Percentiles rank a stretch among this genome's conserved stretches.
Conservation (phyloP, 78 protist species). For the Isochrysis galbana region DNA sequence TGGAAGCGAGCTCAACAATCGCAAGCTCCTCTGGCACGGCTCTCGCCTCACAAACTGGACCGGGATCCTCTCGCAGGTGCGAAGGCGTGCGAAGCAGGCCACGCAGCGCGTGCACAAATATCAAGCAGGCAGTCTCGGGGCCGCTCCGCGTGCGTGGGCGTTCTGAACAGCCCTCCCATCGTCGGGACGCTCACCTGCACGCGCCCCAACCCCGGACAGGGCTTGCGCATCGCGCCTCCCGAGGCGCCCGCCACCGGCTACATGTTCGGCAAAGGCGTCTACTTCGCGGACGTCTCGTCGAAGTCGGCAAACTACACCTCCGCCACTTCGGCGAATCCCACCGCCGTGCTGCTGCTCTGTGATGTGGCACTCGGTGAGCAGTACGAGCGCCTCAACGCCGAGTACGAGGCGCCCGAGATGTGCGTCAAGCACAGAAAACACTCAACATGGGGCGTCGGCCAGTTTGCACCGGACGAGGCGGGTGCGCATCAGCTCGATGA, state of each 20-base stretch:
- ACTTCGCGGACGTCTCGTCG: conserved; percentile 34
- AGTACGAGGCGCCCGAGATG: neutral
- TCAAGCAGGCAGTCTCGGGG: too few relatives aligned
- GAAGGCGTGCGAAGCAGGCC: too few relatives aligned
- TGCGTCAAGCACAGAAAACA: neutral
- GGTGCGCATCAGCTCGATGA: neutral
- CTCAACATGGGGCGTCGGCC: neutral
- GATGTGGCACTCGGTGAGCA: conserved; percentile 69
- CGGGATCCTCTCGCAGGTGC: conserved; percentile 67
- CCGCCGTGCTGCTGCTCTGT: conserved; percentile 51
- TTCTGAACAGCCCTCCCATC: too few relatives aligned
- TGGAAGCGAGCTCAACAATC: conserved; percentile 56
- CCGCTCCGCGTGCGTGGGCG: too few relatives aligned
- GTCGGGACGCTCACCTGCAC: too few relatives aligned
- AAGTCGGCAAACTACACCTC: conserved; percentile 67
- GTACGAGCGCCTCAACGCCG: neutral
- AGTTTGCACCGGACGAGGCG: neutral
- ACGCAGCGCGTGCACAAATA: too few relatives aligned
- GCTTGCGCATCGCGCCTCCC: conserved; percentile 90
- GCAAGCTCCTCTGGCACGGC: conserved; percentile 90
- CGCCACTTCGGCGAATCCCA: conserved; percentile 9
- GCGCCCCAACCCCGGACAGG: too few relatives aligned
- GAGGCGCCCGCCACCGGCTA: conserved; percentile 87
- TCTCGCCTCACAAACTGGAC: conserved; percentile 71
- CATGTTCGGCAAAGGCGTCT: conserved; percentile 59